Evolutionary conservation across 2,329 filamentous ascomycete genomes (phyloP), one percentile per base, ranked within the genome.

Genomic region (Beauveria caledonica): DNA sequence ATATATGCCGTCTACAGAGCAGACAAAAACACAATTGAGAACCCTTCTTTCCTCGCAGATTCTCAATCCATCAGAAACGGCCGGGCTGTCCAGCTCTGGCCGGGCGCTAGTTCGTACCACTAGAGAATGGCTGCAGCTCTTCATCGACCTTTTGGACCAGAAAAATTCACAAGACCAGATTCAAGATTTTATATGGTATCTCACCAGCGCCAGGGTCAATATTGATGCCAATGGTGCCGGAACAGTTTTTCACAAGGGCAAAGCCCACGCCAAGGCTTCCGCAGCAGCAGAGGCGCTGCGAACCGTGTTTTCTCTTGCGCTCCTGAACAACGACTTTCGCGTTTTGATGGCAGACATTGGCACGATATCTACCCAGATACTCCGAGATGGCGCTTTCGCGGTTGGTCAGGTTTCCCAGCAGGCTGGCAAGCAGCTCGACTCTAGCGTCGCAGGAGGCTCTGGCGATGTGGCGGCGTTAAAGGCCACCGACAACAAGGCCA

Each of bases 1-100:
- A 6, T 97, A 86, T 74, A 92, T 97, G 88, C 93, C 93, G 51
- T 94, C 90, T 6, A 97, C 89, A 11, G 87, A 94, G 66, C 93
- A 97, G 72, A 70, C 82, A 66, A 88, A 94, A 67, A 78, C 87
- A 70, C 92, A 95, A 65, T 78, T 97, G 3, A 86, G 90, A 65
- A 90, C 87, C 2, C 75, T 97, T 1, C 79, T 96, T 9, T 85
- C 89, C 4, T 86, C 89, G 39, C 88, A 93, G 66, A 70, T 94
- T 19, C 79, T 97, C 62, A 93, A 92, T 67, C 85, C 89, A 0
- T 55, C 55, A 10, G 83, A 89, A 57, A 86, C 64, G 23, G 61
- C 68, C 10, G 85, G 90, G 19, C 78, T 97, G 63, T 96, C 90
- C 67, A 81, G 87, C 40, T 89, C 89, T 9, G 92, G 92, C 25